A percentile compares a stretch with the other conserved stretches of the same genome.
Conservation (phyloP, 2,329 filamentous ascomycete species). For the Penicillium occitanis region DNA sequence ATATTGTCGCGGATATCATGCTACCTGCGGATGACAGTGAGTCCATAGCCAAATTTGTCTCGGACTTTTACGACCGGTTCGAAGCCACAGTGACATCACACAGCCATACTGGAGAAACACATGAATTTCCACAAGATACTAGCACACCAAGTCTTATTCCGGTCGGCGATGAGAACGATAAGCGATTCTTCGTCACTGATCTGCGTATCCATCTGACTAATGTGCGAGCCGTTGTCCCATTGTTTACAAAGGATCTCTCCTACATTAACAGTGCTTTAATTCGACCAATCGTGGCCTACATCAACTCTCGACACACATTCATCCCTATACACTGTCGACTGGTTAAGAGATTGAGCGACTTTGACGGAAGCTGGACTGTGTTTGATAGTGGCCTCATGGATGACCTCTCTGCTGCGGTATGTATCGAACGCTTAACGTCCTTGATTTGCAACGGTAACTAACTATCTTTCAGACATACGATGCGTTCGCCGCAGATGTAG, state of each 20-base stretch:
- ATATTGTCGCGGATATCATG: conserved; percentile 94
- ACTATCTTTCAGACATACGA: conserved; percentile 67
- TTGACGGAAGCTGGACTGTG: conserved; percentile 92
- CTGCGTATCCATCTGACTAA: conserved; percentile 93
- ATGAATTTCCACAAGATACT: conserved; percentile 11
- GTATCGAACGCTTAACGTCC: conserved; percentile 22
- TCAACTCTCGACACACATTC: conserved; percentile 91
- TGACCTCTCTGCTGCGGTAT: conserved; percentile 79
- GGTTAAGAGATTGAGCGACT: conserved; percentile 83
- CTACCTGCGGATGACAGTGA: conserved; percentile 86
- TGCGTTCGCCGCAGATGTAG: conserved; percentile 87
- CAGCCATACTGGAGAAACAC: conserved; percentile 51
- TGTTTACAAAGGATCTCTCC: conserved; percentile 87
- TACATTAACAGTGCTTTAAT: conserved; percentile 97
- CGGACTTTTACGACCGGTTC: conserved; percentile 94
- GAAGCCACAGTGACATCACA: conserved; percentile 87
- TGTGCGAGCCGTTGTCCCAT: conserved; percentile 84
- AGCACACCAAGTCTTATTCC: conserved; percentile 29
- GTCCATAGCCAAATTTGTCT: conserved; percentile 88
- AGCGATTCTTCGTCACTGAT: conserved; percentile 87
- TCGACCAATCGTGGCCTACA: conserved; percentile 94
- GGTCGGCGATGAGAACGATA: conserved; percentile 53
- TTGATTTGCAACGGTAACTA: conserved; percentile 15
- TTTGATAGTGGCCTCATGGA: conserved; percentile 94
- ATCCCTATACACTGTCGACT: conserved; percentile 94